Evolutionary conservation across 2,329 filamentous ascomycete species (phyloP).

Genomic region (Aspergillus unguis): DNA sequence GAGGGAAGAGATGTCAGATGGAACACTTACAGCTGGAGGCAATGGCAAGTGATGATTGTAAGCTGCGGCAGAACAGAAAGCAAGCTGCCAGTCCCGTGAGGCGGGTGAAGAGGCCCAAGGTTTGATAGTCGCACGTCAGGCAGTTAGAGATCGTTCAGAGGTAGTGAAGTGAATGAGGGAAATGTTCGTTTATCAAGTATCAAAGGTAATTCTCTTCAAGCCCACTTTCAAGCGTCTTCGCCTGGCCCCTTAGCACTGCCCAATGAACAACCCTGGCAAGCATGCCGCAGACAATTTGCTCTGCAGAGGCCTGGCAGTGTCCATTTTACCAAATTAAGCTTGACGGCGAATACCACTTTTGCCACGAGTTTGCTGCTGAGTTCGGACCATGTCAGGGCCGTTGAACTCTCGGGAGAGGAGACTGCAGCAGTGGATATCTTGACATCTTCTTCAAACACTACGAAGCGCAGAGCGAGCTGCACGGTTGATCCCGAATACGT

Average conservation of each 20-base stretch:
- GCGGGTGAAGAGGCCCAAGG: constrained; percentile 7
- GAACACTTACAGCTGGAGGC: constrained; percentile 14
- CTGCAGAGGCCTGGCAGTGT: constrained; percentile 25
- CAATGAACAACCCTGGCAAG: constrained; percentile 22
- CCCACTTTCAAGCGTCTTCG: constrained; percentile 22
- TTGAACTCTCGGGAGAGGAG: constrained; percentile 13
- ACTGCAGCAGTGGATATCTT: neutral
- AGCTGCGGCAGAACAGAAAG: constrained; percentile 17
- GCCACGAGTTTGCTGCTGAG: constrained; percentile 30
- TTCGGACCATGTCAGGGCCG: constrained; percentile 29
- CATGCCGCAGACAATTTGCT: constrained; percentile 22
- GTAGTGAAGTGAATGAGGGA: neutral
- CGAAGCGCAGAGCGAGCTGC: neutral
- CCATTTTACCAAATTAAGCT: constrained; percentile 23
- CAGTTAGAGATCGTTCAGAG: neutral
- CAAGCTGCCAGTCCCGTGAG: constrained; percentile 17
- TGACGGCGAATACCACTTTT: constrained; percentile 22
- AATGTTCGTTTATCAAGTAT: constrained; percentile 24
- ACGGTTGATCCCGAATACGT: constrained; percentile 1
- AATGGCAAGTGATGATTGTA: constrained; percentile 19
- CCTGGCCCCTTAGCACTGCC: constrained; percentile 21
- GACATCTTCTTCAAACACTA: constrained; percentile 4
- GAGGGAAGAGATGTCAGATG: too few species aligned
- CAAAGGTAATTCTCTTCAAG: constrained; percentile 17
- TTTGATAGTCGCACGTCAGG: constrained; percentile 14